Evolutionary conservation across 306 rosid species (phyloP), one percentile per base, ranked within the genome.

Genomic region (Lathyrus sativus): DNA sequence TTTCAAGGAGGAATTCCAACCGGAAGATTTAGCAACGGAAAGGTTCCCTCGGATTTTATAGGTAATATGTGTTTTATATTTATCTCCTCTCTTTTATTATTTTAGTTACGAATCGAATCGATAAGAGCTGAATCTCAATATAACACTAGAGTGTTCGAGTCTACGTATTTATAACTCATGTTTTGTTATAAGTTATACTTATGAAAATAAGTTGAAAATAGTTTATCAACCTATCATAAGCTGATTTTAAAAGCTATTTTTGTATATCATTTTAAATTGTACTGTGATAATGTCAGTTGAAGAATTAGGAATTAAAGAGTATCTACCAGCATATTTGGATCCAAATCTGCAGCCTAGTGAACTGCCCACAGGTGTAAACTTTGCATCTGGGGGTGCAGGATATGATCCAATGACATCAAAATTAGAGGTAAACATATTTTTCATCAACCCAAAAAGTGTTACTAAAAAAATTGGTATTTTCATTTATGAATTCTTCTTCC

Each of bases 361-460:
- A 11, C 60, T 92, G 11, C 6, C 55, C 8, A 90, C 90, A 0
- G 98, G 98, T 8, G 96, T 89, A 0, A 62, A 74, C 78, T 92
- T 92, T 48, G 96, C 98, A 60, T 86, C 96, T 0, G 88, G 95
- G 37, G 98, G 91, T 14, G 50, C 96, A 0, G 96, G 98, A 50
- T 90, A 43, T 13, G 98, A 92, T 60, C 88, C 93, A 26, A 49
- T 74, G 60, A 92, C 96, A 13, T 81, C 96, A 35, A 0, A 44
- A 61, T 0, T 67, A 41, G 82, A 31, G 76, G 98, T 92, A 74
- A 1, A 5, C 8, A 29, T 57, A 31, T 28, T 53, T 53, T 22
- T 22, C 28, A 18, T 1, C 54, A 48, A 48, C 26, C 1, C 43
- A 14, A 58, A n/a, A 31, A 54, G 12, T 24, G 35, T 2, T 11